Percentiles rank a stretch among this genome's conserved stretches.
These are phyloP conservation scores for Cyberlindnera suaveolens DNA, from an alignment of 805 yeast genomes.

Conservation along the genomic window DNA sequence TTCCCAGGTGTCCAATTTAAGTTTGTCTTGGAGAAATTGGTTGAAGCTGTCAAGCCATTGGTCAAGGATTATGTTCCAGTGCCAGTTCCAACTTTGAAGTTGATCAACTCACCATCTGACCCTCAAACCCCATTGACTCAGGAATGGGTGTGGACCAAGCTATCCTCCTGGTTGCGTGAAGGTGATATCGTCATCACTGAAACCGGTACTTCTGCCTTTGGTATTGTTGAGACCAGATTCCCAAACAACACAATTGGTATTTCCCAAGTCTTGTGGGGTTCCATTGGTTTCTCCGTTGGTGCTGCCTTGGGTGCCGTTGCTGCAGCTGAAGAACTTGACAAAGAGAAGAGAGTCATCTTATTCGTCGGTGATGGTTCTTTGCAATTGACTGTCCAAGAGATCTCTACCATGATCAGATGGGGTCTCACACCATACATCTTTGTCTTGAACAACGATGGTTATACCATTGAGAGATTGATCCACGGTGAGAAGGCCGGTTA, in stretches of 20 bases:
- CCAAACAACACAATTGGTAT: slow-evolving; percentile 59
- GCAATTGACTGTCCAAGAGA: slow-evolving; percentile 69
- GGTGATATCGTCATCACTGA: slow-evolving; percentile 67
- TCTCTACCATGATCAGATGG: slow-evolving; percentile 65
- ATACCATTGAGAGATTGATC: slow-evolving; percentile 69
- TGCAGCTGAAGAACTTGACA: slow-evolving; percentile 60
- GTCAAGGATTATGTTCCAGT: slow-evolving; percentile 41
- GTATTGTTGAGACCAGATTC: slow-evolving; percentile 60
- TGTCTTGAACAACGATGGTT: slow-evolving; percentile 66
- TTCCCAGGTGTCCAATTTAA: slow-evolving; percentile 73
- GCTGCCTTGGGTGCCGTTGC: slow-evolving; percentile 62
- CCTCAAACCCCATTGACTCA: slow-evolving; percentile 47
- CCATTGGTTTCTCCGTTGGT: slow-evolving; percentile 67
- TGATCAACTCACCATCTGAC: slow-evolving; percentile 38
- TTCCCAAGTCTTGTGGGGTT: slow-evolving; percentile 73
- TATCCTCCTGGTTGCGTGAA: slow-evolving; percentile 54
- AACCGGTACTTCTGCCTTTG: slow-evolving; percentile 73
- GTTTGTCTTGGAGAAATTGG: slow-evolving; percentile 40
- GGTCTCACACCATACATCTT: slow-evolving; percentile 61
- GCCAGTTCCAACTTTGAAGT: slow-evolving; percentile 48
- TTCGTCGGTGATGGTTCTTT: slow-evolving; percentile 75
- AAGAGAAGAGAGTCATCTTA: slow-evolving; percentile 53
- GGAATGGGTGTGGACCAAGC: slow-evolving; percentile 64
- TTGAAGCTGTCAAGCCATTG: slow-evolving; percentile 31
- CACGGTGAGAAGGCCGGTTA: slow-evolving; percentile 62